phyloP scores from a whole-genome alignment of 1,284 basidiomycete species.

The Malassezia japonica region DNA sequence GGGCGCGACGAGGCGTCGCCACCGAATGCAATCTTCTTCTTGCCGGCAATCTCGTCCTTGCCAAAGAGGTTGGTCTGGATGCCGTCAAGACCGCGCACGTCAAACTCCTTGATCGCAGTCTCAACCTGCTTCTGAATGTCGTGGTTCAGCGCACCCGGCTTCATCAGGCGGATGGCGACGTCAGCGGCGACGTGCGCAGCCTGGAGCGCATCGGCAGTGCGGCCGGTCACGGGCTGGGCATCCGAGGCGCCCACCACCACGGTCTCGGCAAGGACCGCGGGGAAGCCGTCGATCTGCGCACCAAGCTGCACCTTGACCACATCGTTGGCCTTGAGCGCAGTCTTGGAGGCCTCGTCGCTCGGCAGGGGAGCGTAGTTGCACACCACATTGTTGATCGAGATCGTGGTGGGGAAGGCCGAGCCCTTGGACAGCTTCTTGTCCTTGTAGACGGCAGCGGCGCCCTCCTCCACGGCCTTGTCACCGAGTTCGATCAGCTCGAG shows the following conservation, averaged over 20 bases:
- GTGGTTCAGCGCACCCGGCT: constrained; percentile 80
- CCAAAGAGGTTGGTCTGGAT: constrained; percentile 89
- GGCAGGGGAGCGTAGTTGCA: constrained; percentile 56
- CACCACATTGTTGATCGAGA: constrained; percentile 72
- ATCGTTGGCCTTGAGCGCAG: constrained; percentile 68
- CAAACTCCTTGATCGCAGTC: constrained; percentile 54
- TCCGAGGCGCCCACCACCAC: constrained; percentile 58
- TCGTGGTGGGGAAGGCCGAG: constrained; percentile 78
- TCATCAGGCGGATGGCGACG: constrained; percentile 56
- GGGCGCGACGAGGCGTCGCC: constrained; percentile 33
- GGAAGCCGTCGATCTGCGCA: constrained; percentile 87
- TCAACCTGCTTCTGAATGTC: constrained; percentile 77
- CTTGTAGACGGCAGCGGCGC: constrained; percentile 77
- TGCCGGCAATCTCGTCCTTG: constrained; percentile 69
- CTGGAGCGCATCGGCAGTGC: constrained; percentile 78
- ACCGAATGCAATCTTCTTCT: constrained; percentile 40
- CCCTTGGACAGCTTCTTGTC: constrained; percentile 69
- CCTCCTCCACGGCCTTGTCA: constrained; percentile 80
- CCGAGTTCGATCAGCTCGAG: constrained; percentile 84
- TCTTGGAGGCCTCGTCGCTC: constrained; percentile 53
- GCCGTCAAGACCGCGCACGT: constrained; percentile 38
- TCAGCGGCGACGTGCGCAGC: constrained; percentile 90
- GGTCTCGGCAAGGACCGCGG: constrained; percentile 76
- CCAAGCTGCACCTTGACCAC: constrained; percentile 93
- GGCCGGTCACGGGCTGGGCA: constrained; percentile 68